phyloP scores from a whole-genome alignment of 83 land plant species.

The Diphasiastrum complanatum region DNA sequence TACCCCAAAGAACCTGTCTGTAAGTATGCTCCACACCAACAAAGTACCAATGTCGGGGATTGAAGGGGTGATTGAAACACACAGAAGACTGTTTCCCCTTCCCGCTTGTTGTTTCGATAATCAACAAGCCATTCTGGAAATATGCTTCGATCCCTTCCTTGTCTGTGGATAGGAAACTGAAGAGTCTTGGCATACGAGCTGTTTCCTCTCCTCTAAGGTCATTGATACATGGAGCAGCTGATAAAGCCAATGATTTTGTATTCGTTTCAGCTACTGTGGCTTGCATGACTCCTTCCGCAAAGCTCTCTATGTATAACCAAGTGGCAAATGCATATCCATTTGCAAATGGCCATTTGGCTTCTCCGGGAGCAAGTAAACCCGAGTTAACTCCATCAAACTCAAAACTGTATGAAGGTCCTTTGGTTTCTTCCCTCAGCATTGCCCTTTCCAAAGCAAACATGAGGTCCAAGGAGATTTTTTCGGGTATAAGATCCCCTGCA shows the following conservation, averaged over 20 bases:
- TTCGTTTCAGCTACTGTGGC: conserved; percentile 81
- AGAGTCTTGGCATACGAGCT: conserved; percentile 92
- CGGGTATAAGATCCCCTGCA: conserved; percentile 39
- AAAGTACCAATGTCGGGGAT: conserved; percentile 94
- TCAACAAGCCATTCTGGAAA: conserved; percentile 94
- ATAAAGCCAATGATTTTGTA: conserved; percentile 87
- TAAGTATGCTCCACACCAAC: conserved; percentile 83
- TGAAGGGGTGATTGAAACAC: conserved; percentile 88
- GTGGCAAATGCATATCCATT: conserved; percentile 98
- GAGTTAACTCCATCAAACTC: conserved; percentile 99
- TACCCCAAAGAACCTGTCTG: conserved; percentile 76
- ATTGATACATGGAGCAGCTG: conserved; percentile 97
- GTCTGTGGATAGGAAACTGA: conserved; percentile 89
- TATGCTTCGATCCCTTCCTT: conserved; percentile 93
- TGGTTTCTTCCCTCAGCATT: conserved; percentile 61
- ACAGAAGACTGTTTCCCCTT: conserved; percentile 85
- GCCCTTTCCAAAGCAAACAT: conserved; percentile 76
- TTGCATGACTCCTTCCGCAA: conserved; percentile 78
- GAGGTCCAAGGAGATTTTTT: conserved; percentile 50
- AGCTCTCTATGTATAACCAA: conserved; percentile 95
- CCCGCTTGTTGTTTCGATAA: conserved; percentile 72
- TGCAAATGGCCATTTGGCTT: conserved; percentile 86
- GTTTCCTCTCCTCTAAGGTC: conserved; percentile 96
- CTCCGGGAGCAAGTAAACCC: conserved; percentile 93
- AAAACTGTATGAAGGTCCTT: conserved; percentile 84